phyloP scores from a whole-genome alignment of 371 early-diverging fungal species.

The Mucor irregularis region DNA sequence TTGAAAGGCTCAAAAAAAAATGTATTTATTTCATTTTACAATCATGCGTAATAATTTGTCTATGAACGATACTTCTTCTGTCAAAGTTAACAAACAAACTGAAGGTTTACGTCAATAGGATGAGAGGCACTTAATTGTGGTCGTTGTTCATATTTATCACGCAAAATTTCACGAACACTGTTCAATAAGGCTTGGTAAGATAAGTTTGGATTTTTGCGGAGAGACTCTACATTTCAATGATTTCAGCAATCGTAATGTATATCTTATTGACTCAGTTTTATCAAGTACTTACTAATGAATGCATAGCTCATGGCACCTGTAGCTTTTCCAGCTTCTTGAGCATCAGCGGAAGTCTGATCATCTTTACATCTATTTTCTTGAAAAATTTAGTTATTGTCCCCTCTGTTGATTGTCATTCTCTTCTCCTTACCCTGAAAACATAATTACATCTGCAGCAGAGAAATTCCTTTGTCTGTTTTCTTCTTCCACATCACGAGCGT shows the following conservation, averaged over 20 bases:
- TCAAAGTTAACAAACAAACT: conserved; percentile 34
- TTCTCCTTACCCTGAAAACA: conserved; percentile 77
- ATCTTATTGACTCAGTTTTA: too few species aligned
- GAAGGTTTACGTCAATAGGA: conserved; percentile 33
- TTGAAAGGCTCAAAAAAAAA: too few species aligned
- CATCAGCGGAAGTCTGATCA: conserved; percentile 87
- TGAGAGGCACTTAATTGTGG: conserved; percentile 35
- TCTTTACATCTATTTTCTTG: conserved; percentile 71
- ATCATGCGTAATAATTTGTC: too few species aligned
- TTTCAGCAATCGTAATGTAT: too few species aligned
- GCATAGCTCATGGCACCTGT: conserved; percentile 89
- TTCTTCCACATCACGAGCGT: conserved; percentile 40
- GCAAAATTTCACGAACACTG: conserved; percentile 27
- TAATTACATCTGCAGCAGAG: conserved; percentile 77
- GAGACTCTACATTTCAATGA: conserved; percentile 20
- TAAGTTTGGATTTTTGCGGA: conserved; percentile 28
- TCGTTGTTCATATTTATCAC: conserved; percentile 26
- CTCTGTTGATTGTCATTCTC: not conserved
- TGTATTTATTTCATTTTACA: too few species aligned
- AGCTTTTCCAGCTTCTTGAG: conserved; percentile 53
- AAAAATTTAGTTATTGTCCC: conserved; percentile 45
- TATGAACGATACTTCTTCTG: too few species aligned
- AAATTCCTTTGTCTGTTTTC: conserved; percentile 43
- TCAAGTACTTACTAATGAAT: conserved; percentile 50
- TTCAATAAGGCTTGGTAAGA: conserved; percentile 31